These are phyloP conservation scores for Fistulina hepatica DNA, from an alignment of 1,284 basidiomycete genomes.

Conservation along the genomic window DNA sequence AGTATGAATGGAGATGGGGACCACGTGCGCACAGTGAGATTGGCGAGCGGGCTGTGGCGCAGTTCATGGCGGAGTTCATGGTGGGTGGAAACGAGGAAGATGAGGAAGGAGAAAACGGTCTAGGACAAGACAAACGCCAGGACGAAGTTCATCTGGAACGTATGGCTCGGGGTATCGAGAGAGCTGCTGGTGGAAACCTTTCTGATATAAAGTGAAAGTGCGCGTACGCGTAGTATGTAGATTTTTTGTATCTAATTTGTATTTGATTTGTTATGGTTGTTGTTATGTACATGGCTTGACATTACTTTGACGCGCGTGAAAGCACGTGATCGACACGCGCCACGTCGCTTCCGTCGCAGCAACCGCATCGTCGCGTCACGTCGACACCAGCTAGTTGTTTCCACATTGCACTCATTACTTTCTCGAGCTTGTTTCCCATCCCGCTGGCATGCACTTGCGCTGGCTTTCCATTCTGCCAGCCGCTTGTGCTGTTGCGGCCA, in stretches of 20 bases:
- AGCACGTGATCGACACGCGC: too few species aligned
- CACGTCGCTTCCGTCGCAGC: too few species aligned
- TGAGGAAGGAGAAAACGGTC: conserved; percentile 20
- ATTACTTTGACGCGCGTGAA: too few species aligned
- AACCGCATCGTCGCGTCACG: too few species aligned
- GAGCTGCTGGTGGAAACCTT: conserved; percentile 50
- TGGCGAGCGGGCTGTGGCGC: conserved; percentile 52
- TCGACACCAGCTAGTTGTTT: conserved; percentile 9
- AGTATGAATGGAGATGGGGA: conserved; percentile 73
- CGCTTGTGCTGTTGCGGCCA: background rate
- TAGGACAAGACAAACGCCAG: conserved; percentile 24
- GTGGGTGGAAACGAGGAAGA: conserved; percentile 38
- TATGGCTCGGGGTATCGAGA: conserved; percentile 46
- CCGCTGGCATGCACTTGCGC: background rate
- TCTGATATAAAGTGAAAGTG: conserved; percentile 29
- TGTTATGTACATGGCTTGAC: too few species aligned
- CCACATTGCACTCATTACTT: too few species aligned
- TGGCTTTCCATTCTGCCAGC: background rate
- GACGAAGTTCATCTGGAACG: too few species aligned
- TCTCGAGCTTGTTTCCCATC: too few species aligned
- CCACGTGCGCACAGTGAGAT: conserved; percentile 61
- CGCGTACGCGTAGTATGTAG: too few species aligned
- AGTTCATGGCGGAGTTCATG: conserved; percentile 71
- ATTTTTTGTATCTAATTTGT: too few species aligned
- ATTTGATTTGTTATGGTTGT: too few species aligned